phyloP scores from a whole-genome alignment of 768 basidiomycete genomes.

The Lactifluus volemus region DNA sequence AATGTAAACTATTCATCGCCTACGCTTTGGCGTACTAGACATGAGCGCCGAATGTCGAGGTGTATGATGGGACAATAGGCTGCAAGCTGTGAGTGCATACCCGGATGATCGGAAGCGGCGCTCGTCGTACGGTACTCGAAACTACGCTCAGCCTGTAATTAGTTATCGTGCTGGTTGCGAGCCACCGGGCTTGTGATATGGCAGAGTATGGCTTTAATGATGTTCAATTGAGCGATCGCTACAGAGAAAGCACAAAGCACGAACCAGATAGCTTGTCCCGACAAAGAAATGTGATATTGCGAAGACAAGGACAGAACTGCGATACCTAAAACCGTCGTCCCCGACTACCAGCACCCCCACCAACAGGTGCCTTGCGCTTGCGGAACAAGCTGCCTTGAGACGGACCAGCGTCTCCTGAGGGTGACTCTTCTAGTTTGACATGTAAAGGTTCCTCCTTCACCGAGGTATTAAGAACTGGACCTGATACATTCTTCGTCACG shows the following conservation, averaged over 20 bases:
- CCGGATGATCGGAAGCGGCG: background rate
- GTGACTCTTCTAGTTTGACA: constrained; percentile 9
- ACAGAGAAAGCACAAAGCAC: background rate
- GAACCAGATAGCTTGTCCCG: background rate
- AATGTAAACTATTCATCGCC: background rate
- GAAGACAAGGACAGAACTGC: background rate
- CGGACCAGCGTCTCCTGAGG: background rate
- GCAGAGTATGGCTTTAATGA: background rate
- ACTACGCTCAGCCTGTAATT: background rate
- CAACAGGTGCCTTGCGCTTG: constrained; percentile 15
- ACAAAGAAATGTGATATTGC: background rate
- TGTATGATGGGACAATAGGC: background rate
- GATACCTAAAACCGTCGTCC: constrained; percentile 12
- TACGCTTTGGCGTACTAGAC: background rate
- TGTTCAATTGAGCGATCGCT: background rate
- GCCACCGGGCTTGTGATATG: background rate
- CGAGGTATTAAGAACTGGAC: background rate
- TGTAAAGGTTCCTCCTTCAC: constrained; percentile 7
- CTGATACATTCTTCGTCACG: background rate
- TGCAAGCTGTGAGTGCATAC: background rate
- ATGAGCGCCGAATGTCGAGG: background rate
- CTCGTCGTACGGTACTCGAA: background rate
- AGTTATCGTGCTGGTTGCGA: background rate
- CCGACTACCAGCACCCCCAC: constrained; percentile 9
- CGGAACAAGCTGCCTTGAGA: constrained; percentile 14